Evolutionary conservation across 2,329 filamentous ascomycete genomes (phyloP).

Genomic region (Aspergillus phoenicis): DNA sequence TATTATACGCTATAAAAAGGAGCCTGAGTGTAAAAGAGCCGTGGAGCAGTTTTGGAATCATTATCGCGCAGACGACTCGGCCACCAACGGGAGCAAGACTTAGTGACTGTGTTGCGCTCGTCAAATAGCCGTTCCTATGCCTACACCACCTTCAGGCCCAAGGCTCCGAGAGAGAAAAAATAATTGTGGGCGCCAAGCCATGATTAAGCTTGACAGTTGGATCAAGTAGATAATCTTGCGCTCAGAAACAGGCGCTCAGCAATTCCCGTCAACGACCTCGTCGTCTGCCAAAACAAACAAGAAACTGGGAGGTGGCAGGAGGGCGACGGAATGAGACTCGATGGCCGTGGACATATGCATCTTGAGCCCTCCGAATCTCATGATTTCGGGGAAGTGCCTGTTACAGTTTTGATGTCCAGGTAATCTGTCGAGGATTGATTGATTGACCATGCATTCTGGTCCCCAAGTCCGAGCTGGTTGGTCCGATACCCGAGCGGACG

Average conservation of each 20-base stretch:
- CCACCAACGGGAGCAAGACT: slow-evolving; percentile 28
- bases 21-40: slow-evolving; percentile 53
- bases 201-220: neutral
- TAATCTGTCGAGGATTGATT: neutral
- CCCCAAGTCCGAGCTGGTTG: neutral
- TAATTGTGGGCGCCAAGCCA: neutral
- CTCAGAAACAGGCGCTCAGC: neutral
- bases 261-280: neutral
- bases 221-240: neutral
- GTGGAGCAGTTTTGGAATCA: slow-evolving; percentile 61
- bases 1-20: slow-evolving; percentile 64
- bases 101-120: slow-evolving; percentile 16
- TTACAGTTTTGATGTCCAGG: neutral
- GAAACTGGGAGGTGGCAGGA: neutral
- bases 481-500: slow-evolving; percentile 5
- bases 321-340: neutral
- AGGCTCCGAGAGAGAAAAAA: neutral
- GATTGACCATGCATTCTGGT: slow-evolving; percentile 2
- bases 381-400: neutral
- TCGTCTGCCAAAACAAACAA: neutral
- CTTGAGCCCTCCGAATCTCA: neutral
- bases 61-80: slow-evolving; percentile 29
- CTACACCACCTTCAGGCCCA: neutral
- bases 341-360: neutral
- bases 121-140: slow-evolving; percentile 5